Evolutionary conservation across 2,329 filamentous ascomycete species (phyloP), one percentile per base, ranked within the genome.

Genomic region (Fusarium metavorans): DNA sequence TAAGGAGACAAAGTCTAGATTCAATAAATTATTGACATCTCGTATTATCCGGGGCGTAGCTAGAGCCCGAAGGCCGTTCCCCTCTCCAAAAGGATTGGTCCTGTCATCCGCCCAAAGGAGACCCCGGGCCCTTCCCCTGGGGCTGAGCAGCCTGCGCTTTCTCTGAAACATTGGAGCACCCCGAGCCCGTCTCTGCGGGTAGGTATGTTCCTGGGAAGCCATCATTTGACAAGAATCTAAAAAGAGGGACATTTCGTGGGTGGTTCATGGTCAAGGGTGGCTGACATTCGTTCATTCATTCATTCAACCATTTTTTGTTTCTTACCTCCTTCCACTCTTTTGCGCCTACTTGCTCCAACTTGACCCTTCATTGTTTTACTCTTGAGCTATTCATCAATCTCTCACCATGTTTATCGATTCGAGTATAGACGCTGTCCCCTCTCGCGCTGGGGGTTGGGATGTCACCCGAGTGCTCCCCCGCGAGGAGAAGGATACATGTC

Each of bases 121-220:
- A 52, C 48, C 45, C 48, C 14, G 48, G 48, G 18, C 43, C 25
- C 14, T 43, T 48, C 23, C 23, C 43, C 48, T 54, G 48, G 48
- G 48, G 71, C 68, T 67, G 66, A 76, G 61, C 27, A 30, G 27
- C 27, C 27, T 30, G 27, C 27, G 27, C 66, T 74, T 74, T n/a
- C 69, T 25, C 73, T 76, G 75, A 76, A 77, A 77, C 75, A 77
- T 77, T 54, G 67, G 59, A 72, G 66, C 37, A 52, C 59, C 27
- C 48, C 27, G 48, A 32, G 27, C 48, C 48, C 27, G 25, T 32
- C 20, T 4, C 27, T 13, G 41, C n/a, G 39, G 37, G n/a, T 45
- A 23, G 72, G 62, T 57, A 69, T 64, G 69, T 54, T 72, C 62
- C 61, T 64, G 43, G 65, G 57, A 48, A 25, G 43, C 43, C 58